Percentiles rank a stretch among this genome's conserved stretches.
Evolutionary conservation across 176 grass and related monocot species (phyloP).

Genomic region (Thinopyrum elongatum): DNA sequence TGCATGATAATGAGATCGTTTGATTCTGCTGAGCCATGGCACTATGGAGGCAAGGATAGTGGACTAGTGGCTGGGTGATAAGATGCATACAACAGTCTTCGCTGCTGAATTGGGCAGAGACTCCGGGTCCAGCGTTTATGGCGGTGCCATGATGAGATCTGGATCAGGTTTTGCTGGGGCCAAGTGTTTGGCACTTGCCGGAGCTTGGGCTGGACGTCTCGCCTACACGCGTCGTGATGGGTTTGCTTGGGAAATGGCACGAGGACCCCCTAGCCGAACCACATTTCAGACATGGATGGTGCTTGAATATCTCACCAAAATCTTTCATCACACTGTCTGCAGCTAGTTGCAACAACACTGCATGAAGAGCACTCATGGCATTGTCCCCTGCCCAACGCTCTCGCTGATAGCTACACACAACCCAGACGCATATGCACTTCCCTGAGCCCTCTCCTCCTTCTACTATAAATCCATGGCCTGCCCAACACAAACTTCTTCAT

Average conservation of each 20-base stretch:
- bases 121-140: neutral
- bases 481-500: constrained; percentile 2
- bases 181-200: constrained; percentile 12
- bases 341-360: neutral
- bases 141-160: neutral
- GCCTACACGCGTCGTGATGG: neutral
- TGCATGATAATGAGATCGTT: neutral
- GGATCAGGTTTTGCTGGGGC: constrained; percentile 8
- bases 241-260: neutral
- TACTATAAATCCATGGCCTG: constrained; percentile 29
- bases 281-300: neutral
- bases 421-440: neutral
- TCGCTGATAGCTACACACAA: neutral
- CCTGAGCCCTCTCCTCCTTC: neutral
- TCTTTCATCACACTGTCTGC: neutral
- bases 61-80: constrained; percentile 8
- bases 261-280: neutral
- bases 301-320: constrained; percentile 11
- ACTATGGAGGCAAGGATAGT: neutral
- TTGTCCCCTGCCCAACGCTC: constrained; percentile 32
- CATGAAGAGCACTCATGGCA: constrained; percentile 24
- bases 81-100: neutral
- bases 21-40: neutral
- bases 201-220: neutral
- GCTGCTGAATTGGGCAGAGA: constrained; percentile 8